Conservation (phyloP, 1,284 basidiomycete species). For the Trametes hirsuta region DNA sequence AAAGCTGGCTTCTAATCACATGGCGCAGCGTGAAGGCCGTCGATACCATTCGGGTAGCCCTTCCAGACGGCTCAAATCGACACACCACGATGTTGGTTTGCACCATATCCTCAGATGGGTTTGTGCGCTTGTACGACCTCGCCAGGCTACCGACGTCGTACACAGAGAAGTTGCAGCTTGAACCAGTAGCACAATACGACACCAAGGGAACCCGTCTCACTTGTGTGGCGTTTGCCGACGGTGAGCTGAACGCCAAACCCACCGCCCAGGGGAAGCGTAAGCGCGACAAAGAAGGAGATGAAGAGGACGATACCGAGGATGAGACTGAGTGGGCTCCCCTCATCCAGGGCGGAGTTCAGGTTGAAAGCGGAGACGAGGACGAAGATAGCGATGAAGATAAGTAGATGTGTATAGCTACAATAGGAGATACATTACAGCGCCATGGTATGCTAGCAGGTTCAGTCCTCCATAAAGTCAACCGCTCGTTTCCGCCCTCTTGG, state of each 20-base stretch:
- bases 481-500: conserved; percentile 61
- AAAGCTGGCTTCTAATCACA: background rate
- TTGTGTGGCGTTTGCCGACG: conserved; percentile 74
- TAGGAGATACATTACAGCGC: background rate
- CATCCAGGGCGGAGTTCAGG: background rate
- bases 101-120: conserved; percentile 85
- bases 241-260: conserved; percentile 38
- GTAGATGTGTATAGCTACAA: conserved; percentile 11
- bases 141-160: conserved; percentile 40
- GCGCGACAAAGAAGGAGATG: conserved; percentile 34
- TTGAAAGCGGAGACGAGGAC: conserved; percentile 18
- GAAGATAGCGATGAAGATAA: conserved; percentile 11
- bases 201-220: conserved; percentile 85
- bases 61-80: conserved; percentile 42
- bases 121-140: conserved; percentile 81
- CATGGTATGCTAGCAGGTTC: conserved; percentile 1
- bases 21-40: conserved; percentile 68
- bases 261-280: conserved; percentile 42
- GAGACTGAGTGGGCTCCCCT: conserved; percentile 11
- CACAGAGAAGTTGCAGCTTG: conserved; percentile 43
- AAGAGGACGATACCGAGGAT: conserved; percentile 10
- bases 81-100: conserved; percentile 64
- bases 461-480: conserved; percentile 62
- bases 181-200: conserved; percentile 72
- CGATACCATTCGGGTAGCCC: conserved; percentile 59